Evolutionary conservation across 1,284 basidiomycete species (phyloP), one percentile per base, ranked within the genome.

Genomic region (Pseudozyma sp.): DNA sequence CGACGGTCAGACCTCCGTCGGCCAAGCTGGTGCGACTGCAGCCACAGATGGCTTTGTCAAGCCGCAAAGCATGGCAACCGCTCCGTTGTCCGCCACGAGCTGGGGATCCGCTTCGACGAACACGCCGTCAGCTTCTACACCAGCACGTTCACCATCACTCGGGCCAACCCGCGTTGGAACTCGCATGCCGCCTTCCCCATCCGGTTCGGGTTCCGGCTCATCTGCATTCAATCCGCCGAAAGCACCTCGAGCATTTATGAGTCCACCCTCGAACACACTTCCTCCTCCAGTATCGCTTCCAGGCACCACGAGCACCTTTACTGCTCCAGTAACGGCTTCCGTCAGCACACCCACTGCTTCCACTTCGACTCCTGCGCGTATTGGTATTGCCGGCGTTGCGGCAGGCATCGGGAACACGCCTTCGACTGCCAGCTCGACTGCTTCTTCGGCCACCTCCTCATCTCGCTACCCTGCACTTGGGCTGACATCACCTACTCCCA

Each of bases 161-260:
- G 65, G 58, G 11, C 61, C 70, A 1, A 58, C 61, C 5, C 52
- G 65, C 8, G 42, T 42, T 5, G 59, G 47, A 44, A 45, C 47
- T 12, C 64, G 65, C 4, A 39, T 70, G 50, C 67, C 67, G 12
- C 52, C 59, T 36, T 70, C 71, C 5, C 71, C 67, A 3, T 74
- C 71, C 19, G 39, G 49, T 7, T 56, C 55, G 5, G n/a, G 36
- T 9, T 43, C 52, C 6, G 19, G 25, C 8, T 40, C 54, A 9
- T 34, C 48, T 35, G 47, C 38, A 9, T 74, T 74, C 62, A 74
- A 74, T 34, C 71, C 71, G 36, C 71, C 71, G 5, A 74, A 60
- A 44, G 71, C 62, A 18, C 71, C 71, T 19, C 62, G 71, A 12
- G 71, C 71, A 1, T 74, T 74, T 42, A 70, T 74, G 67, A 70